Evolutionary conservation across 176 grass and related monocot genomes (phyloP).

Genomic region (Cocos nucifera): DNA sequence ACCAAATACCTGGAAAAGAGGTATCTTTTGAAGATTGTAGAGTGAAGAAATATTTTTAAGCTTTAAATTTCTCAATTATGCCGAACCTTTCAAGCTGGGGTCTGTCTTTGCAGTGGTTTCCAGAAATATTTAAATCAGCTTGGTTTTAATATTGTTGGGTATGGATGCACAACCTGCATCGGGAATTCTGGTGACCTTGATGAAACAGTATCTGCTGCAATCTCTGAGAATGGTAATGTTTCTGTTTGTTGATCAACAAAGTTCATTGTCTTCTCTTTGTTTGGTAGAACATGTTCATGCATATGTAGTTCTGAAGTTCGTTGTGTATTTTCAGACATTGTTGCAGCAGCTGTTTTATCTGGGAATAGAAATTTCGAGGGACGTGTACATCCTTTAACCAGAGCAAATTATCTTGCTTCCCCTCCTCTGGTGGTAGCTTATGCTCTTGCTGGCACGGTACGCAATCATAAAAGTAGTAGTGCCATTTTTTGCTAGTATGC

Average conservation of each 20-base stretch:
- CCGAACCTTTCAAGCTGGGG: constrained; percentile 3
- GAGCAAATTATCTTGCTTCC: constrained; percentile 98
- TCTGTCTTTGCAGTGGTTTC: constrained; percentile 54
- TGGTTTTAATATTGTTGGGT: constrained; percentile 91
- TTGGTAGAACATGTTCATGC: neutral
- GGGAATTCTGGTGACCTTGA: constrained; percentile 98
- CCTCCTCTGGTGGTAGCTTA: constrained; percentile 95
- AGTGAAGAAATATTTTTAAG: neutral
- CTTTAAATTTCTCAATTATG: neutral
- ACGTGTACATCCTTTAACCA: constrained; percentile 84
- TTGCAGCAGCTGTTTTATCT: constrained; percentile 85
- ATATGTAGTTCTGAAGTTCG: constrained; percentile 17
- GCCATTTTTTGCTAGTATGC: too few species aligned
- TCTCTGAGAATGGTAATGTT: constrained; percentile 74
- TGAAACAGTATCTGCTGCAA: constrained; percentile 66
- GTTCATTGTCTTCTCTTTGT: constrained; percentile 9
- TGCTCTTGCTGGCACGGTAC: constrained; percentile 94
- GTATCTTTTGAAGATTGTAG: constrained; percentile 23
- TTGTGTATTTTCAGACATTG: constrained; percentile 55
- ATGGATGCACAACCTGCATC: constrained; percentile 99
- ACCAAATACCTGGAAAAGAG: constrained; percentile 88
- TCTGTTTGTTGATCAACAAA: constrained; percentile 1
- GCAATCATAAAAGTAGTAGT: constrained; percentile 3
- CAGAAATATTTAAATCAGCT: constrained; percentile 92
- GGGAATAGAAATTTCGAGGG: constrained; percentile 99